phyloP scores from a whole-genome alignment of 2,329 filamentous ascomycete genomes.

The Endoconidiophora laricicola region DNA sequence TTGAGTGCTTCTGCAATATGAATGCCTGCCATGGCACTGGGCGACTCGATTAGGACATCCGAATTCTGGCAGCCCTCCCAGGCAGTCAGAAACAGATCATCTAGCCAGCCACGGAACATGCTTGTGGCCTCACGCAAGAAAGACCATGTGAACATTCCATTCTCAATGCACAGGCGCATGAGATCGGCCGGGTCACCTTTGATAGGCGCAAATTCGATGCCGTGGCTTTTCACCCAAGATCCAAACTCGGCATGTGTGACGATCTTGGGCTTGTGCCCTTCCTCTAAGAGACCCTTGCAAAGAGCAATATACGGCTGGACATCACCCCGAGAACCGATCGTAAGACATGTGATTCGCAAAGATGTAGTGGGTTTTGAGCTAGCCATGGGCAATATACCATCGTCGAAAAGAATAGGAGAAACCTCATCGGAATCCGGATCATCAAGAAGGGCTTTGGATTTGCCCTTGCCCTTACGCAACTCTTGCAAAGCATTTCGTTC shows the following conservation, averaged over 20 bases:
- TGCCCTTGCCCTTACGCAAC: conserved; percentile 37
- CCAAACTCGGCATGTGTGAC: conserved; percentile 87
- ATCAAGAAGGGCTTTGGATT: not conserved
- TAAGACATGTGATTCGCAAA: conserved; percentile 77
- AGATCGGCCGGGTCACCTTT: conserved; percentile 85
- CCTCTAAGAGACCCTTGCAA: conserved; percentile 74
- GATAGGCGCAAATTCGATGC: conserved; percentile 79
- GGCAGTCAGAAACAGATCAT: conserved; percentile 66
- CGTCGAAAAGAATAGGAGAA: not conserved
- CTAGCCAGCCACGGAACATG: conserved; percentile 89
- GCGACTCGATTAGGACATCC: conserved; percentile 85
- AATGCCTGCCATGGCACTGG: conserved; percentile 92
- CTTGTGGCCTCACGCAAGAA: conserved; percentile 77
- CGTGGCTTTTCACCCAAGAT: conserved; percentile 77
- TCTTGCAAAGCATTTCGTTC: conserved; percentile 60
- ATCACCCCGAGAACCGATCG: conserved; percentile 88
- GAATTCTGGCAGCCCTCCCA: conserved; percentile 73
- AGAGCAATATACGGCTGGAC: conserved; percentile 96
- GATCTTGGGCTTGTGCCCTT: conserved; percentile 75
- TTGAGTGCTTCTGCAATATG: conserved; percentile 87
- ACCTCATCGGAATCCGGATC: not conserved
- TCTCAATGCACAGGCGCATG: conserved; percentile 90
- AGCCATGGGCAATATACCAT: conserved; percentile 23
- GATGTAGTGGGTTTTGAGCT: conserved; percentile 76
- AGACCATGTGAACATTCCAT: conserved; percentile 88